phyloP scores from a whole-genome alignment of 2,329 filamentous ascomycete species.

The Chaetothyriales sp. region DNA sequence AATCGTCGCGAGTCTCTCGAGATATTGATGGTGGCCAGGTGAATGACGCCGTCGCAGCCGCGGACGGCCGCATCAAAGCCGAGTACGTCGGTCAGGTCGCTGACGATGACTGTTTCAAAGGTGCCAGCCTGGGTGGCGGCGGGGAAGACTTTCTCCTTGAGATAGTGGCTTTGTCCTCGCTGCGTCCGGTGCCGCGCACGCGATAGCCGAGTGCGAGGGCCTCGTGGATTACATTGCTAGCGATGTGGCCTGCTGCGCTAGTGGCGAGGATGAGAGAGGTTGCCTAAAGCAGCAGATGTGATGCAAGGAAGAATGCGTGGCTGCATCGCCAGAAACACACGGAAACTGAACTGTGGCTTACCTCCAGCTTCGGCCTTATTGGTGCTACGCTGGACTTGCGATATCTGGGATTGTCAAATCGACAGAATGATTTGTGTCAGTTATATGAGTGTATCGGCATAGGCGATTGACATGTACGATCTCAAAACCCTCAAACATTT shows the following conservation, averaged over 20 bases:
- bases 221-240: conserved; percentile 29
- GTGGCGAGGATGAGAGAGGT: conserved; percentile 31
- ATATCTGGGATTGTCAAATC: too few species aligned
- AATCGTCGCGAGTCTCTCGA: too few species aligned
- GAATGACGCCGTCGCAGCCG: conserved; percentile 24
- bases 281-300: too few species aligned
- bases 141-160: conserved; percentile 21
- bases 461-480: too few species aligned
- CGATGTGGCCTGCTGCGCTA: conserved; percentile 34
- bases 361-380: too few species aligned
- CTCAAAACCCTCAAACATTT: too few species aligned
- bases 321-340: too few species aligned
- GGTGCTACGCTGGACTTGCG: too few species aligned
- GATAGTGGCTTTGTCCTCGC: conserved; percentile 22
- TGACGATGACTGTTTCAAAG: conserved; percentile 24
- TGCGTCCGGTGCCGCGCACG: conserved; percentile 34
- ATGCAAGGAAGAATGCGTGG: too few species aligned
- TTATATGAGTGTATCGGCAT: too few species aligned
- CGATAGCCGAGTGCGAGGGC: conserved; percentile 30
- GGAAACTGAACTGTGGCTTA: too few species aligned
- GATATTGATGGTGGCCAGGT: conserved; percentile 28
- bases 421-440: too few species aligned
- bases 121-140: conserved; percentile 21
- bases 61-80: conserved; percentile 19
- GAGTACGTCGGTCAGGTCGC: conserved; percentile 20